These are phyloP conservation scores for Entamoeba dispar DNA, from an alignment of 208 protist genomes.

Conservation along the genomic window DNA sequence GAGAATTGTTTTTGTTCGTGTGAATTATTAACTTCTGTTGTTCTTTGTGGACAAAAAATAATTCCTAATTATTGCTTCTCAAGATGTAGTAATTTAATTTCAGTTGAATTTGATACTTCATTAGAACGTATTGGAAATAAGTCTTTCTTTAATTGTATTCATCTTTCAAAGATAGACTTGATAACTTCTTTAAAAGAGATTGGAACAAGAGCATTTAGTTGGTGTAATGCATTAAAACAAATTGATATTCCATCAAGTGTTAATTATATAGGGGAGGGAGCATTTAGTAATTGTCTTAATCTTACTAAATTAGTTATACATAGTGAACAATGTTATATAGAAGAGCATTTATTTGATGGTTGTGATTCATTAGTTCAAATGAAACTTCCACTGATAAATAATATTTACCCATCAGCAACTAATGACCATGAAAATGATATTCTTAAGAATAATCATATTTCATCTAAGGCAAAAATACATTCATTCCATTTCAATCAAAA, in stretches of 20 bases:
- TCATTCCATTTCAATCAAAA: background rate
- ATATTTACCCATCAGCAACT: background rate
- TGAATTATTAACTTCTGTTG: background rate
- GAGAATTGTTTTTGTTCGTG: background rate
- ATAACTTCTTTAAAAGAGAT: background rate
- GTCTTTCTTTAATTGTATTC: too few relatives aligned
- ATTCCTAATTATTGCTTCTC: background rate
- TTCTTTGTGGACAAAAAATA: background rate
- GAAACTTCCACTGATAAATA: background rate
- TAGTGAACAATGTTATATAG: too few relatives aligned
- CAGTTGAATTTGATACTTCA: background rate
- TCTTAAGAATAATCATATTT: background rate
- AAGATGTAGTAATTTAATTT: background rate
- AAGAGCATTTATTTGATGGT: background rate
- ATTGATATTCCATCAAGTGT: background rate
- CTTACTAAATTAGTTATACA: too few relatives aligned
- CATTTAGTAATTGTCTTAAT: background rate
- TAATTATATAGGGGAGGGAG: background rate
- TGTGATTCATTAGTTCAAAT: background rate
- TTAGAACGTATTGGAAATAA: background rate
- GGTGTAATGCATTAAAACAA: background rate
- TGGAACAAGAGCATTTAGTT: background rate
- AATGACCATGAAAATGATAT: too few relatives aligned
- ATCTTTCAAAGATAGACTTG: too few relatives aligned
- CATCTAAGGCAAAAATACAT: background rate